These are phyloP conservation scores for Rhizomucor pusillus DNA, from an alignment of 371 early-diverging fungal species.

Conservation along the genomic window DNA sequence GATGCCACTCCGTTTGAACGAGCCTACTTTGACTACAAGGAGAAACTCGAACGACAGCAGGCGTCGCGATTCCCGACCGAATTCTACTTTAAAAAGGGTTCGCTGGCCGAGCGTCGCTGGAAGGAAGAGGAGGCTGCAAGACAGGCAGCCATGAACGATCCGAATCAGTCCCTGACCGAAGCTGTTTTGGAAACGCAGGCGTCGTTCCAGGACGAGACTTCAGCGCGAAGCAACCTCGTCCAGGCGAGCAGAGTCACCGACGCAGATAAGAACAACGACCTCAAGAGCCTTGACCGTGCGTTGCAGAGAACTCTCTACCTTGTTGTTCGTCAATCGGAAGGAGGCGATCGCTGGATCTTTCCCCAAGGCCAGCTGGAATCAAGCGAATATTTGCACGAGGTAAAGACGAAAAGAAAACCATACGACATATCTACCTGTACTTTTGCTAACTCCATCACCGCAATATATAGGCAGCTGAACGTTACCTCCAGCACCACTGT, in stretches of 20 bases:
- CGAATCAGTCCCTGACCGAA: conserved; percentile 27
- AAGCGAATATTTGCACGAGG: conserved; percentile 73
- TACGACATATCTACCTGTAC: conserved; percentile 3
- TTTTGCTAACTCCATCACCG: no score
- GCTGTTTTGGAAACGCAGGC: conserved; percentile 27
- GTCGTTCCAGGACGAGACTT: conserved; percentile 42
- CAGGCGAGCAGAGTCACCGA: conserved; percentile 57
- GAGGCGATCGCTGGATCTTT: conserved; percentile 68
- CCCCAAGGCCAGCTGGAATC: conserved; percentile 69
- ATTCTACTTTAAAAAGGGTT: conserved; percentile 91
- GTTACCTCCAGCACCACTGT: conserved; percentile 68
- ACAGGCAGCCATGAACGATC: conserved; percentile 33
- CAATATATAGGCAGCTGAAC: conserved; percentile 59
- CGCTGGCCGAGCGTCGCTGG: conserved; percentile 74
- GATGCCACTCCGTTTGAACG: conserved; percentile 71
- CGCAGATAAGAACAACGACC: conserved; percentile 67
- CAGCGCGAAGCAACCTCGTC: conserved; percentile 34
- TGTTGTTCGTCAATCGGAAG: conserved; percentile 58
- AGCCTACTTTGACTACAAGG: conserved; percentile 75
- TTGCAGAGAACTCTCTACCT: conserved; percentile 74
- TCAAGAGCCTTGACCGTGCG: conserved; percentile 72
- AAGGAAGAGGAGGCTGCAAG: conserved; percentile 55
- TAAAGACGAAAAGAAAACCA: conserved; percentile 8
- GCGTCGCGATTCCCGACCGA: conserved; percentile 72
- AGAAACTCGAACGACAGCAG: conserved; percentile 62